phyloP scores from a whole-genome alignment of 176 grass and related monocot genomes.

The Lolium perenne region DNA sequence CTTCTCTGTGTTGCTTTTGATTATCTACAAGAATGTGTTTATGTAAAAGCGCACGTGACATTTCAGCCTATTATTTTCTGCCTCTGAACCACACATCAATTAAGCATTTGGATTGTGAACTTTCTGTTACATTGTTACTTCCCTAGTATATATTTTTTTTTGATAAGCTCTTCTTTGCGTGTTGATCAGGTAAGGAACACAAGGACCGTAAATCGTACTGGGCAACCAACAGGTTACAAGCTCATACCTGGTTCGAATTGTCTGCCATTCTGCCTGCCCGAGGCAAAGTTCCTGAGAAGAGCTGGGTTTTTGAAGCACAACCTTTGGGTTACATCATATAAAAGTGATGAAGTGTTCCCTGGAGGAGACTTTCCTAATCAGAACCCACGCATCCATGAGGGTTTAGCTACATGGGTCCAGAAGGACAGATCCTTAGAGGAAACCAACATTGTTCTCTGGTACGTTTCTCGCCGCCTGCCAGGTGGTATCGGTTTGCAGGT shows the following conservation, averaged over 20 bases:
- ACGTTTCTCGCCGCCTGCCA: background rate
- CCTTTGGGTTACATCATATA: constrained; percentile 95
- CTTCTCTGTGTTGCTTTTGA: background rate
- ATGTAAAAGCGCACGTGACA: background rate
- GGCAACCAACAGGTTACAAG: constrained; percentile 96
- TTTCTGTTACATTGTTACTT: background rate
- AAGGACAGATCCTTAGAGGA: constrained; percentile 91
- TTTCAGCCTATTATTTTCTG: background rate
- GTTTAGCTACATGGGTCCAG: constrained; percentile 95
- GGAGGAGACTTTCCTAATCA: constrained; percentile 98
- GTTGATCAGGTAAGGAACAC: constrained; percentile 83
- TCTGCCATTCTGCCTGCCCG: constrained; percentile 68
- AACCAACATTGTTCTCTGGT: constrained; percentile 97
- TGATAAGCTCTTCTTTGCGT: constrained; percentile 44
- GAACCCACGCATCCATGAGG: constrained; percentile 92
- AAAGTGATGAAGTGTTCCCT: constrained; percentile 83
- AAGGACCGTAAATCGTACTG: constrained; percentile 86
- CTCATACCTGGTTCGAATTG: constrained; percentile 94
- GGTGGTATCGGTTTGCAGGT: background rate
- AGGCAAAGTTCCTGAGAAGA: constrained; percentile 93
- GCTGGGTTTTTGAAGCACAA: constrained; percentile 98
- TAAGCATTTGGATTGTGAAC: background rate
- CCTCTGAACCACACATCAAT: background rate
- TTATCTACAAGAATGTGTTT: background rate
- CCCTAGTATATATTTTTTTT: constrained; percentile 35